Base-by-base conservation (phyloP, 2,329 filamentous ascomycete species). In the Ophiobolus disseminans region DNA sequence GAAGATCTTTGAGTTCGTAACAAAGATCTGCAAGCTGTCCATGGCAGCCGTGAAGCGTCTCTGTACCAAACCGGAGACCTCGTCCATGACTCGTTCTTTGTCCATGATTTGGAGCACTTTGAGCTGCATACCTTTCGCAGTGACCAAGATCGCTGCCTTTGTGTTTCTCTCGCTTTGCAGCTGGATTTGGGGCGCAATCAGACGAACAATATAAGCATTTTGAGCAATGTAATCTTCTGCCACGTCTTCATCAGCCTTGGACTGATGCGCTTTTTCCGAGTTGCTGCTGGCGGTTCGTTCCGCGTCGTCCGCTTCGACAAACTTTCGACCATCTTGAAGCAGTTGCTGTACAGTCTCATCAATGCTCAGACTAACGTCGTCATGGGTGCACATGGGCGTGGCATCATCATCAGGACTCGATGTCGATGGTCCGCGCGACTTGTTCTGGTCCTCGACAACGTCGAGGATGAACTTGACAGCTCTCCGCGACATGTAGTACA, bases 61-160 rank as follows among this genome's bases (percentile, higher is more conserved):
- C 70, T 99, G 95, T 1, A 99, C 93, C 36, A 99, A 82, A 44
- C 94, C 95, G 65, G 91, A 96, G 64, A 99, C 91, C 60, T 90
- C 88, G 70, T 99, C 94, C 38, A 86, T 92, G 47, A 97, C 85
- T 52, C 94, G 85, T 64, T 91, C 88, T 74, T 96, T 97, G 75
- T 99, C 94, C 89, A 97, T 96, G 63, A 99, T 93, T 58, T 97
- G 93, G 16, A 99, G 85, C 9, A 99, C 89, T 76, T 97, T 97
- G 47, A 97, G 84, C 72, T 97, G 92, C 91, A 99, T 99, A 43
- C 92, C 91, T 74, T 97, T 97, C 21, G 92, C 91, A 3, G 93
- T 94, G 37, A 97, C 87, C n/a, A 99, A 80, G 4, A 97, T 89
- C n/a, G 95, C 94, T 48, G 96, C 89, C 73, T 96, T 96, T 53